These are phyloP conservation scores for Danielia oregonensis DNA, from an alignment of 805 yeast species.

Conservation along the genomic window DNA sequence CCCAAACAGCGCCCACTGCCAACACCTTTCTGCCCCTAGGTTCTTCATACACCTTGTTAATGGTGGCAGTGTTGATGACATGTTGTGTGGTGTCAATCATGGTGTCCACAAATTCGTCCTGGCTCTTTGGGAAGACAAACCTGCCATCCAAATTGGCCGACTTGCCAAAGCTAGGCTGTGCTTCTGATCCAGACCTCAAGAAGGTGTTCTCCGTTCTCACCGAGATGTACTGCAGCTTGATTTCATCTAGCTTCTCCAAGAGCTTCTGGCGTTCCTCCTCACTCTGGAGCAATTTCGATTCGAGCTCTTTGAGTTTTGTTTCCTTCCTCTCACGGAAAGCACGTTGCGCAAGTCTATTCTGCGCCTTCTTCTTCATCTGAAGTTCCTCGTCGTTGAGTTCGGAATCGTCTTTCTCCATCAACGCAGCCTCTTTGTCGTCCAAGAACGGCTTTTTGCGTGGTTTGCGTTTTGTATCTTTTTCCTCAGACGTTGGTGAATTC, in stretches of 20 bases:
- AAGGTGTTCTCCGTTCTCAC: constrained; percentile 62
- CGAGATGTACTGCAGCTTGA: constrained; percentile 52
- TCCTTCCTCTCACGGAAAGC: constrained; percentile 85
- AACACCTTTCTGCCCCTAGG: constrained; percentile 49
- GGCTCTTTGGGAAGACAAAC: constrained; percentile 33
- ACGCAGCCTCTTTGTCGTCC: constrained; percentile 35
- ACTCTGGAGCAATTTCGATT: constrained; percentile 51
- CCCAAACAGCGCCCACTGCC: constrained; percentile 82
- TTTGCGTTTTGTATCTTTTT: neutral
- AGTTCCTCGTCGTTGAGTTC: constrained; percentile 39
- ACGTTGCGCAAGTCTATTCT: constrained; percentile 82
- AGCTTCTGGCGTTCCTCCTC: constrained; percentile 52
- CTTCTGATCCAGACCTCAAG: constrained; percentile 27
- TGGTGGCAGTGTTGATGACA: constrained; percentile 12
- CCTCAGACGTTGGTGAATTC: neutral
- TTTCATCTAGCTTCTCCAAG: constrained; percentile 44
- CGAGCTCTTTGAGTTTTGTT: constrained; percentile 63
- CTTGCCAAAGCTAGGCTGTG: neutral
- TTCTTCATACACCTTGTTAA: constrained; percentile 31
- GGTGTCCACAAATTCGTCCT: constrained; percentile 30
- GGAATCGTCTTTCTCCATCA: constrained; percentile 35
- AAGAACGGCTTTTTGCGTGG: constrained; percentile 15
- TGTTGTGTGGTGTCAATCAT: constrained; percentile 23
- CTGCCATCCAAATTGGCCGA: constrained; percentile 6
- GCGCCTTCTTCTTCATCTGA: constrained; percentile 63